phyloP scores from a whole-genome alignment of 1,284 basidiomycete species.

The Porodaedalea pini region DNA sequence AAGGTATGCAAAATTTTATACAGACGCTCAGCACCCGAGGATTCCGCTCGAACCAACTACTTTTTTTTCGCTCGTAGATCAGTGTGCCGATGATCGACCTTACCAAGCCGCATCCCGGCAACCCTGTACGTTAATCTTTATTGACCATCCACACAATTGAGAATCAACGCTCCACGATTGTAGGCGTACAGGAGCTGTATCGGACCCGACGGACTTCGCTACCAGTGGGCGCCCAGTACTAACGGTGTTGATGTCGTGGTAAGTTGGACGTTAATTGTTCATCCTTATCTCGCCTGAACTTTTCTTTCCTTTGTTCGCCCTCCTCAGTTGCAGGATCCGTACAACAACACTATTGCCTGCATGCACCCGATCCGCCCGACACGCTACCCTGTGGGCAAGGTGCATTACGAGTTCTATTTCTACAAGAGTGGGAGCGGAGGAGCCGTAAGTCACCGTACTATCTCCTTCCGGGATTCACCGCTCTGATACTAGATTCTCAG shows the following conservation, averaged over 20 bases:
- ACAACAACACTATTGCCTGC: conserved; percentile 67
- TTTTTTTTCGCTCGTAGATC: conserved; percentile 43
- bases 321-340: conserved; percentile 64
- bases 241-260: conserved; percentile 61
- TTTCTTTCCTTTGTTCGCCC: conserved; percentile 22
- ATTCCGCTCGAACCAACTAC: background rate
- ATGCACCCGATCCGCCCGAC: conserved; percentile 70
- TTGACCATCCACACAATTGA: background rate
- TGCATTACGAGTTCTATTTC: conserved; percentile 78
- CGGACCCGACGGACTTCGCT: conserved; percentile 74
- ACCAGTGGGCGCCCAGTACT: conserved; percentile 68
- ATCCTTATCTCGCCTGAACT: conserved; percentile 21
- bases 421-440: conserved; percentile 64
- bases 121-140: conserved; percentile 42
- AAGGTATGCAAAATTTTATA: conserved; percentile 46
- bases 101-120: conserved; percentile 58
- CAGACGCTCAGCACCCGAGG: no score
- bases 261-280: conserved; percentile 28
- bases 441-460: conserved; percentile 51
- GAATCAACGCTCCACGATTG: conserved; percentile 24
- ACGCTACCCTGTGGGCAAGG: conserved; percentile 78
- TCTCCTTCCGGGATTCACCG: background rate
- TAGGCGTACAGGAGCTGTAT: conserved; percentile 68
- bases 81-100: conserved; percentile 76
- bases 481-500: conserved; percentile 35